Evolutionary conservation across 768 basidiomycete genomes (phyloP).

Genomic region (Lepiota subincarnata): DNA sequence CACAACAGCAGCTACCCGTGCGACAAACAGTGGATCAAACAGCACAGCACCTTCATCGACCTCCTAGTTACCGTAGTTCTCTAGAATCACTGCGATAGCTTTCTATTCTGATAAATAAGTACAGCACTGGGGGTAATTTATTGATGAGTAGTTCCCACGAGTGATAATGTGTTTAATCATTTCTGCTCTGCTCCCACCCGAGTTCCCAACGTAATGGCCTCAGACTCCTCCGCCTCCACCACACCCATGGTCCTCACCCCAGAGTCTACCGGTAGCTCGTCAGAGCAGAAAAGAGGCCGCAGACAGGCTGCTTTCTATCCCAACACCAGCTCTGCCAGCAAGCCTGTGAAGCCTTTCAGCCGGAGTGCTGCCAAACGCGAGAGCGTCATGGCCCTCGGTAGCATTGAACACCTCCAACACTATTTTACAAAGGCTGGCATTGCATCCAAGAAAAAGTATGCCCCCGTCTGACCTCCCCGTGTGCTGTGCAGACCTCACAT

Average conservation of each 20-base stretch:
- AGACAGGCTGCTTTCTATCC: slow-evolving; percentile 79
- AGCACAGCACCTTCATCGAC: no score
- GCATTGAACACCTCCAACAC: slow-evolving; percentile 93
- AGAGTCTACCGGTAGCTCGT: slow-evolving; percentile 45
- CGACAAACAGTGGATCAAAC: no score
- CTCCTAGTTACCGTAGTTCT: no score
- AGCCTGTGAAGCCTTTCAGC: slow-evolving; percentile 81
- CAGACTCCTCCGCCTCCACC: slow-evolving; percentile 42
- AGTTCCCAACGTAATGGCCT: slow-evolving; percentile 24
- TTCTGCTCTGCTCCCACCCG: no score
- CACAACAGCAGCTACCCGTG: no score
- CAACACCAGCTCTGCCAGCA: slow-evolving; percentile 63
- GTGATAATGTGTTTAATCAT: no score
- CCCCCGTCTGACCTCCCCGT: slow-evolving; percentile 10
- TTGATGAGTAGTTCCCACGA: no score
- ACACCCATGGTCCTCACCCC: slow-evolving; percentile 57
- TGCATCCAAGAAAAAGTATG: slow-evolving; percentile 67
- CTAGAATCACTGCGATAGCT: no score
- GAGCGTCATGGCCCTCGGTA: slow-evolving; percentile 92
- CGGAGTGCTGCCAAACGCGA: slow-evolving; percentile 89
- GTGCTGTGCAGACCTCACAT: background rate
- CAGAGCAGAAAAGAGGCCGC: slow-evolving; percentile 44
- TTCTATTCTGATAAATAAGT: no score
- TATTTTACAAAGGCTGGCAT: slow-evolving; percentile 91
- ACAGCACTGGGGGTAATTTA: no score